These are phyloP conservation scores for Diatrype stigma DNA, from an alignment of 2,329 filamentous ascomycete genomes.

Conservation along the genomic window DNA sequence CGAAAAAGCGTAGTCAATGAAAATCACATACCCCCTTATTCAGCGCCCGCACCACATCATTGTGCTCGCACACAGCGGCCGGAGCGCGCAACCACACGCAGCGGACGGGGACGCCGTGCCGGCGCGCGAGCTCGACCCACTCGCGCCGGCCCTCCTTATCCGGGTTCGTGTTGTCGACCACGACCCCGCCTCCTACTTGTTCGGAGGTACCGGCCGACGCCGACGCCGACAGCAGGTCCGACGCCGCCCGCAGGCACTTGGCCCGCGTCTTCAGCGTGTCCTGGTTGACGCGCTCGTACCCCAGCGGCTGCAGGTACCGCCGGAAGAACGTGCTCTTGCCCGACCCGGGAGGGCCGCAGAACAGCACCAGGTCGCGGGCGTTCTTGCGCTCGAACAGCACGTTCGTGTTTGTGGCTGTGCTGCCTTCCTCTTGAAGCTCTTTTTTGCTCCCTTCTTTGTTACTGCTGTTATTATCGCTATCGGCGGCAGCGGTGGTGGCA, in stretches of 20 bases:
- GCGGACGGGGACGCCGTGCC: constrained; percentile 69
- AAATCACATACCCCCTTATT: constrained; percentile 37
- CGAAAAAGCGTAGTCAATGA: too few species aligned
- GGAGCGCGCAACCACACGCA: constrained; percentile 81
- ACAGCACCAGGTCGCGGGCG: constrained; percentile 70
- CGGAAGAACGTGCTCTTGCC: constrained; percentile 93
- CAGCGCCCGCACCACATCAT: constrained; percentile 76
- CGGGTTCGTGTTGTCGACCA: constrained; percentile 93
- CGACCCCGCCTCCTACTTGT: constrained; percentile 67
- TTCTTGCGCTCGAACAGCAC: constrained; percentile 57
- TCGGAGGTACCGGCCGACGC: too few species aligned
- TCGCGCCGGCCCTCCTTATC: constrained; percentile 70
- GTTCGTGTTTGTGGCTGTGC: constrained; percentile 9
- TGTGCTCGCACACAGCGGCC: constrained; percentile 71
- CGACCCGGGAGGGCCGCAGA: constrained; percentile 83
- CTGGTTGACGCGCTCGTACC: constrained; percentile 85
- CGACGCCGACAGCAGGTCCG: constrained; percentile 59
- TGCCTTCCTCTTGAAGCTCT: too few species aligned
- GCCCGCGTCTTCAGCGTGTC: constrained; percentile 74
- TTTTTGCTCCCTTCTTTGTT: too few species aligned
- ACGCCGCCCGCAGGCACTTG: constrained; percentile 69
- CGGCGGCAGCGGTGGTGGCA: constrained; percentile 2
- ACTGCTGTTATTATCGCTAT: constrained; percentile 1
- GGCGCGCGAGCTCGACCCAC: constrained; percentile 73
- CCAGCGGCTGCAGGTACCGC: constrained; percentile 69